Evolutionary conservation across 2,329 filamentous ascomycete genomes (phyloP).

Genomic region (Paracoccidioides brasiliensis): DNA sequence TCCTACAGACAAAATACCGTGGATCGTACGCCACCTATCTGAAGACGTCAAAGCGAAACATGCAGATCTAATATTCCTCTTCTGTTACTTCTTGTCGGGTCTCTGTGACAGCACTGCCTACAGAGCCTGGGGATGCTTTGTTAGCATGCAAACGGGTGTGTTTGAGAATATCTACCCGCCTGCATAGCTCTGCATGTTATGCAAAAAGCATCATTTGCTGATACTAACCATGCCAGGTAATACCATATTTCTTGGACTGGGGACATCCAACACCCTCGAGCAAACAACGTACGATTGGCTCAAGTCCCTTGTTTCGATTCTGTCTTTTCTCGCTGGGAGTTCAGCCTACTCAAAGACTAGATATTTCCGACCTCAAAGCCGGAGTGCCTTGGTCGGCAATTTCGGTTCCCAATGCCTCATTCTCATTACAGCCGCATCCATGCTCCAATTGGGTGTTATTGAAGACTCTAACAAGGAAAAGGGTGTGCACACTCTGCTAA

Average conservation of each 20-base stretch:
- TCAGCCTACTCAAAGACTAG: slow-evolving; percentile 30
- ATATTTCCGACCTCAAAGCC: slow-evolving; percentile 21
- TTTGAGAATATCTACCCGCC: background rate
- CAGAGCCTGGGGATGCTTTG: slow-evolving; percentile 36
- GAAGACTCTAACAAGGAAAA: slow-evolving; percentile 16
- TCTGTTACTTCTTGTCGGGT: slow-evolving; percentile 31
- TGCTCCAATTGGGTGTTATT: slow-evolving; percentile 28
- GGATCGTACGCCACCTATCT: slow-evolving; percentile 1
- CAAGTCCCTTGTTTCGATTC: slow-evolving; percentile 32
- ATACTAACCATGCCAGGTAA: slow-evolving; percentile 23
- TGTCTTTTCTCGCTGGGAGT: slow-evolving; percentile 30
- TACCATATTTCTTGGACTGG: slow-evolving; percentile 35
- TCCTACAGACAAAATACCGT: background rate
- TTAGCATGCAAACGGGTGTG: slow-evolving; percentile 37
- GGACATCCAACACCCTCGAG: slow-evolving; percentile 27
- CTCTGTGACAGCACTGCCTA: slow-evolving; percentile 34
- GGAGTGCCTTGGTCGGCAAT: slow-evolving; percentile 28
- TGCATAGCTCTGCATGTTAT: background rate
- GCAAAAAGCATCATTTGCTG: background rate
- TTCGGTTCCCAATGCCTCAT: slow-evolving; percentile 29
- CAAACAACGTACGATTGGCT: slow-evolving; percentile 31
- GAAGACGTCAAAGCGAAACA: slow-evolving; percentile 18
- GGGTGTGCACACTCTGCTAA: slow-evolving; percentile 19
- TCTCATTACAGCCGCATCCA: slow-evolving; percentile 27
- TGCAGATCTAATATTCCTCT: slow-evolving; percentile 25